These are phyloP conservation scores for Fragaria nilgerrensis DNA, from an alignment of 306 rosid species.

Conservation along the genomic window DNA sequence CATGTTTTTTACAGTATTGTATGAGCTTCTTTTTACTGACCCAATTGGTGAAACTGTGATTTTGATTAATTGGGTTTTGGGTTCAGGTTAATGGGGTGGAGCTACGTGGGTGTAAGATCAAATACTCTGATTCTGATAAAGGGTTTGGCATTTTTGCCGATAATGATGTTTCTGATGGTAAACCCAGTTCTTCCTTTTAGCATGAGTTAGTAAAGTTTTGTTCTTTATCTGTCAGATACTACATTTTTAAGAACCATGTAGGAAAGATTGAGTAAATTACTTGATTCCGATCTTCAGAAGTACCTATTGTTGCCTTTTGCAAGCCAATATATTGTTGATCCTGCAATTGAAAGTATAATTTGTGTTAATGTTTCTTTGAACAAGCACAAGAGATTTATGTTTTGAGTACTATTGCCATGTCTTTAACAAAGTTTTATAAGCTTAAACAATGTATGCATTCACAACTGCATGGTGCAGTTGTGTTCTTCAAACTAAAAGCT, in stretches of 20 bases:
- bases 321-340: not conserved
- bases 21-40: not conserved
- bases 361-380: not conserved
- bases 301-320: not conserved
- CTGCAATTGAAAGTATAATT: not conserved
- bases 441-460: not conserved
- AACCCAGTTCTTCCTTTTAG: conserved; percentile 13
- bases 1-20: not conserved
- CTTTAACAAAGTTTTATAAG: not conserved
- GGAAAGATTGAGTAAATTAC: not conserved
- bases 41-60: not conserved
- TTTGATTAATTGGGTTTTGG: conserved; percentile 28
- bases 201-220: not conserved
- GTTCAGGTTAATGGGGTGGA: conserved; percentile 73
- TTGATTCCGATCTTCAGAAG: not conserved
- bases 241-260: not conserved
- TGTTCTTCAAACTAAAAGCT: not conserved
- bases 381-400: not conserved
- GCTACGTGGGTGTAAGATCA: conserved; percentile 72
- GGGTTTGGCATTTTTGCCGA: conserved; percentile 77
- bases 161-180: conserved; percentile 69
- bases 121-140: conserved; percentile 68
- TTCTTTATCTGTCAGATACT: not conserved
- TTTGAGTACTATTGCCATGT: not conserved
- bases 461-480: not conserved